Percentiles rank a stretch among this genome's conserved stretches.
Evolutionary conservation across 306 rosid genomes (phyloP).

Genomic region (Prinsepia uniflora): DNA sequence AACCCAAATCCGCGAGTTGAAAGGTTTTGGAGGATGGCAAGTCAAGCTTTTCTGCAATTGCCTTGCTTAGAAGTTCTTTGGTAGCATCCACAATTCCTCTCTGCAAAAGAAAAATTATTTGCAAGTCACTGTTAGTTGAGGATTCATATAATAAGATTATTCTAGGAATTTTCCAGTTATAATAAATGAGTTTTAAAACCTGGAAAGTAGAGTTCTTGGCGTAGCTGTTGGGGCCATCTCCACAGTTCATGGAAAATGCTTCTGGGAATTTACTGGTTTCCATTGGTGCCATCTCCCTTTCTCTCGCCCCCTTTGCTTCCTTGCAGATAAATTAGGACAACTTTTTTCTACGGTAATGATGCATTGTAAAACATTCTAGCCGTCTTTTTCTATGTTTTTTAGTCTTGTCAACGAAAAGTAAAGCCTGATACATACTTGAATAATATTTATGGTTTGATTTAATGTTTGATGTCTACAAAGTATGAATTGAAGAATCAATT

Average conservation of each 20-base stretch:
- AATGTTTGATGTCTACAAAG: no score
- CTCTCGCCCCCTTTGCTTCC: no score
- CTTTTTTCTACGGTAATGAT: no score
- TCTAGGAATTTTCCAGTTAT: no score
- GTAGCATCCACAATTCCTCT: neutral
- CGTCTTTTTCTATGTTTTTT: no score
- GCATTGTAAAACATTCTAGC: no score
- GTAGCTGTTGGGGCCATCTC: slow-evolving; percentile 46
- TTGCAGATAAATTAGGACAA: no score
- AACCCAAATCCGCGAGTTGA: neutral
- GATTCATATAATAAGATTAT: no score
- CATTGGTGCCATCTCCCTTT: neutral
- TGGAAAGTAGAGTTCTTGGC: slow-evolving; percentile 35
- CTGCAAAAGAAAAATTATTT: neutral
- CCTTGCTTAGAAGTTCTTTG: slow-evolving; percentile 18
- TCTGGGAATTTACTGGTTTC: neutral
- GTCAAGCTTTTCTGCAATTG: slow-evolving; percentile 28
- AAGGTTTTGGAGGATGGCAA: slow-evolving; percentile 14
- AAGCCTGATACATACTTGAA: no score
- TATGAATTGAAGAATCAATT: no score
- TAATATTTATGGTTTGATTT: no score
- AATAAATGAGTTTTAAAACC: neutral
- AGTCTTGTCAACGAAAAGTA: no score
- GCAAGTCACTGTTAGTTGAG: neutral
- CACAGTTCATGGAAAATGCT: slow-evolving; percentile 35